A percentile compares a stretch with the other conserved stretches of the same genome.
phyloP scores from a whole-genome alignment of 2,329 filamentous ascomycete species.

The Fusarium buxicola region DNA sequence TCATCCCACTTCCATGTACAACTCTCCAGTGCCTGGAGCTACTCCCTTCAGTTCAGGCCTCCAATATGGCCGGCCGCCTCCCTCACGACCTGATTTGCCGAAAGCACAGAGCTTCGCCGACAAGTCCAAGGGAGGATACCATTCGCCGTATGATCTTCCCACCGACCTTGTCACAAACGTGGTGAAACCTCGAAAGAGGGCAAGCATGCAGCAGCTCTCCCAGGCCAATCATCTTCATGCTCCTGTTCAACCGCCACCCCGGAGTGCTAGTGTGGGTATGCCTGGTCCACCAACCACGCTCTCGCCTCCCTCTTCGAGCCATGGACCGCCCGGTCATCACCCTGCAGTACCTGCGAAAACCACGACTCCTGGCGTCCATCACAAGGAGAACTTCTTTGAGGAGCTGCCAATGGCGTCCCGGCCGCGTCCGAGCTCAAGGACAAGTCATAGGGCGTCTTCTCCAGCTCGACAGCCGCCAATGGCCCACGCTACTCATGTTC shows the following conservation, averaged over 20 bases:
- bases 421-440: slow-evolving; percentile 70
- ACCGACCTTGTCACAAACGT: slow-evolving; percentile 73
- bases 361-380: slow-evolving; percentile 50
- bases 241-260: slow-evolving; percentile 58
- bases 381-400: slow-evolving; percentile 77
- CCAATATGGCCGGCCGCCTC: slow-evolving; percentile 54
- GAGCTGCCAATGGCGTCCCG: slow-evolving; percentile 75
- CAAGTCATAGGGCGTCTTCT: slow-evolving; percentile 58
- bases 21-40: slow-evolving; percentile 37
- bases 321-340: slow-evolving; percentile 48
- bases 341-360: slow-evolving; percentile 50
- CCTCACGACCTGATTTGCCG: slow-evolving; percentile 57
- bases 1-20: slow-evolving; percentile 36
- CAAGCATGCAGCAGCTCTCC: slow-evolving; percentile 67
- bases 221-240: slow-evolving; percentile 55
- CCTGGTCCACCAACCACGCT: slow-evolving; percentile 45
- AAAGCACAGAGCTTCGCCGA: slow-evolving; percentile 87
- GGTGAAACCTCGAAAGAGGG: slow-evolving; percentile 75
- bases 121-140: slow-evolving; percentile 91
- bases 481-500: slow-evolving; percentile 40
- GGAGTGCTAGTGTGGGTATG: slow-evolving; percentile 70
- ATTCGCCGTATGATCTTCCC: slow-evolving; percentile 94
- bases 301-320: slow-evolving; percentile 52
- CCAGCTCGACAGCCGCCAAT: slow-evolving; percentile 53
- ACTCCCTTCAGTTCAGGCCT: slow-evolving; percentile 44